Evolutionary conservation across 768 basidiomycete genomes (phyloP).

Genomic region (Pulveroboletus sp.): DNA sequence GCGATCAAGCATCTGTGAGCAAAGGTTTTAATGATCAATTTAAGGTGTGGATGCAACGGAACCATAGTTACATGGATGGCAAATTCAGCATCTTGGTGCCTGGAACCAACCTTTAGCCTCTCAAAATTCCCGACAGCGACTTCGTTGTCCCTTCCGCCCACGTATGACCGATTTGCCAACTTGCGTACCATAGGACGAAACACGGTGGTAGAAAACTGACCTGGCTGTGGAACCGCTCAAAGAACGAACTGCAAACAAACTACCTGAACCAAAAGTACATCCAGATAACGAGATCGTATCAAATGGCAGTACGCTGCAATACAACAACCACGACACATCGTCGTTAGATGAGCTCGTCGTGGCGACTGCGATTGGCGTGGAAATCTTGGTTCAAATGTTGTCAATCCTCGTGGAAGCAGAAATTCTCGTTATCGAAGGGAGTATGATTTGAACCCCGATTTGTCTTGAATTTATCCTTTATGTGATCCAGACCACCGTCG

Average conservation of each 20-base stretch:
- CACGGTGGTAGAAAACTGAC: conserved; percentile 93
- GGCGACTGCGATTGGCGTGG: conserved; percentile 79
- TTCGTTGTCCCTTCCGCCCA: conserved; percentile 85
- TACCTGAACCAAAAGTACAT: conserved; percentile 95
- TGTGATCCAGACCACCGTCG: conserved; percentile 91
- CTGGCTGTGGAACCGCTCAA: conserved; percentile 98
- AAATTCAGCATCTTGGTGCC: conserved; percentile 92
- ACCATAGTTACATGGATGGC: conserved; percentile 82
- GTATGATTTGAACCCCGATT: conserved; percentile 88
- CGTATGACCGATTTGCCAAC: conserved; percentile 88
- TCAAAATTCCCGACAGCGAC: conserved; percentile 77
- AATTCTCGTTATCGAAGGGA: conserved; percentile 83
- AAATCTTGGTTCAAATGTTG: conserved; percentile 65
- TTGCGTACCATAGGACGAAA: conserved; percentile 91
- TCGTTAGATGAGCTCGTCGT: conserved; percentile 73
- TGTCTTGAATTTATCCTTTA: conserved; percentile 29
- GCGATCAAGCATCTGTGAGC: conserved; percentile 81
- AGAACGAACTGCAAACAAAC: conserved; percentile 92
- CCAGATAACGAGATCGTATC: conserved; percentile 91
- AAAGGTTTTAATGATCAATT: conserved; percentile 94
- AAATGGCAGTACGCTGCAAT: conserved; percentile 94
- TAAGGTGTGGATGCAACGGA: conserved; percentile 88
- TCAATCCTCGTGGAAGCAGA: conserved; percentile 79
- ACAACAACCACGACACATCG: conserved; percentile 87
- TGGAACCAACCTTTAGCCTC: conserved; percentile 94